Percentiles rank a stretch among this genome's conserved stretches.
Evolutionary conservation across 208 protist species (phyloP).

Genomic region (Trypanosoma scelopori): DNA sequence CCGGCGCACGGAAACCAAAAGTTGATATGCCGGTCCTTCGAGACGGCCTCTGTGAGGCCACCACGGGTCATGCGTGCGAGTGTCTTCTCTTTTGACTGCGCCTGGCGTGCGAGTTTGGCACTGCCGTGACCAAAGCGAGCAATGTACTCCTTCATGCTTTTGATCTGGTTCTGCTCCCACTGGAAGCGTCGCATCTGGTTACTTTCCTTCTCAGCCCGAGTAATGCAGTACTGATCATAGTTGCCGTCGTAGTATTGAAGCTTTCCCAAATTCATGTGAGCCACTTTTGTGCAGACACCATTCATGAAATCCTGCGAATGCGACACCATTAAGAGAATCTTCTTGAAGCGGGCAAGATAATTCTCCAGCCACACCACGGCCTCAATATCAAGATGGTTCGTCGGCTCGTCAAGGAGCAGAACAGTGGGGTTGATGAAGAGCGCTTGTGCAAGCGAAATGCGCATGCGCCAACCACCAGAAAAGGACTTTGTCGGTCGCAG

Average conservation of each 20-base stretch:
- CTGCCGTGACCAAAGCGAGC: constrained; percentile 94
- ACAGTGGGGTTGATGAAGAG: constrained; percentile 94
- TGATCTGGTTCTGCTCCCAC: constrained; percentile 97
- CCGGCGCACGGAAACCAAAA: constrained; percentile 87
- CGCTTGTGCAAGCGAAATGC: constrained; percentile 95
- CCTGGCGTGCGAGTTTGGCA: constrained; percentile 94
- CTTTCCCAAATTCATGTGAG: constrained; percentile 87
- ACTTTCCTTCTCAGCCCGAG: constrained; percentile 90
- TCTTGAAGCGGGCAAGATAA: constrained; percentile 93
- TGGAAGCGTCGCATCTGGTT: constrained; percentile 96
- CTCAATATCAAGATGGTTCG: constrained; percentile 97
- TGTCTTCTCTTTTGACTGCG: constrained; percentile 95
- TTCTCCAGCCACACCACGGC: constrained; percentile 97
- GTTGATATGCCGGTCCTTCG: constrained; percentile 75
- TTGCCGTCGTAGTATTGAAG: constrained; percentile 94
- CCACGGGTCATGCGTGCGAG: constrained; percentile 93
- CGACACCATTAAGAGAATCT: constrained; percentile 95
- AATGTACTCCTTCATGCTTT: constrained; percentile 97
- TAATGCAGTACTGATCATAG: constrained; percentile 95
- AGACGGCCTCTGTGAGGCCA: constrained; percentile 93
- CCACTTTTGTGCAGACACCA: constrained; percentile 97
- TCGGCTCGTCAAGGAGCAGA: constrained; percentile 97
- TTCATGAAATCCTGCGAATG: constrained; percentile 98
- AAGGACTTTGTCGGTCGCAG: constrained; percentile 72
- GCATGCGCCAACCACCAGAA: constrained; percentile 98